Percentiles rank a stretch among this genome's conserved stretches.
phyloP scores from a whole-genome alignment of 2,329 filamentous ascomycete genomes.

The Venturia pyrina region DNA sequence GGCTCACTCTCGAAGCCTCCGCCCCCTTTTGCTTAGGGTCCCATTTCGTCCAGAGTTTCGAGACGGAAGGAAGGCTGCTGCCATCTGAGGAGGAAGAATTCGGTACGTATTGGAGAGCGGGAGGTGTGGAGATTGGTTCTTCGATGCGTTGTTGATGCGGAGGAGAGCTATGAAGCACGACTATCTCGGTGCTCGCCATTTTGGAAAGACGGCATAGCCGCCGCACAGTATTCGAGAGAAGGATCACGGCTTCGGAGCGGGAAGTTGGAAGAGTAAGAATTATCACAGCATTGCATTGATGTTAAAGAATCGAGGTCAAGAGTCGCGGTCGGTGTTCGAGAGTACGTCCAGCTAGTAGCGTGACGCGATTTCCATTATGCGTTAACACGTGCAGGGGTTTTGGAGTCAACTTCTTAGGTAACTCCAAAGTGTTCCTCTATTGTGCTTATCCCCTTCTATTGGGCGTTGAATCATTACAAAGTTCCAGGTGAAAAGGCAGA shows the following conservation, averaged over 20 bases:
- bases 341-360: background rate
- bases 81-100: background rate
- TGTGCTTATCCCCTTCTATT: background rate
- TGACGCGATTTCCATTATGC: background rate
- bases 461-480: background rate
- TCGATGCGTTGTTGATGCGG: background rate
- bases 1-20: background rate
- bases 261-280: background rate
- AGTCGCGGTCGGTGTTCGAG: background rate
- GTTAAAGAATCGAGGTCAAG: background rate
- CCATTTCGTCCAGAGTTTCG: background rate
- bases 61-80: background rate
- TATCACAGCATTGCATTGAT: background rate
- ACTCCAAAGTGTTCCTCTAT: background rate
- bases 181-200: conserved; percentile 2
- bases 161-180: background rate
- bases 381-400: background rate
- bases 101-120: background rate
- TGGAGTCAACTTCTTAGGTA: background rate
- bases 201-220: conserved; percentile 1
- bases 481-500: background rate
- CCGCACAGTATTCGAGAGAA: background rate
- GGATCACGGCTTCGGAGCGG: background rate
- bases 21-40: background rate
- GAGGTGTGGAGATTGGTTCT: background rate